Conservation (phyloP, 768 basidiomycete genomes). For the Dacryopinax spathularia region DNA sequence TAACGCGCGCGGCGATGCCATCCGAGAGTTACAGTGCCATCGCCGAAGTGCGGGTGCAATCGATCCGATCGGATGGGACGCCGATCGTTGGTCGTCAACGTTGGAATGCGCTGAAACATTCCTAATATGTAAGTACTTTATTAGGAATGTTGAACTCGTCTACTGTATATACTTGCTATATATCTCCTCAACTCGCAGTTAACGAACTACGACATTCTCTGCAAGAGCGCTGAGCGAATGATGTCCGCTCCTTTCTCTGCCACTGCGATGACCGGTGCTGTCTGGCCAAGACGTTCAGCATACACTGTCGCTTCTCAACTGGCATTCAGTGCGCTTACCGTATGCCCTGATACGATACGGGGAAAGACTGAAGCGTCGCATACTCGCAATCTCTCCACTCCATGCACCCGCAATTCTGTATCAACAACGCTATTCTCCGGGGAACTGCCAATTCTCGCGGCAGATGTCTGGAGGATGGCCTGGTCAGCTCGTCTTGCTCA, state of each 20-base stretch:
- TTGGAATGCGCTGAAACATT: too few species aligned
- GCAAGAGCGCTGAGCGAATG: constrained; percentile 6
- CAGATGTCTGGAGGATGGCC: constrained; percentile 8
- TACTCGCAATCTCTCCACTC: constrained; percentile 14
- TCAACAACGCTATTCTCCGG: constrained; percentile 15
- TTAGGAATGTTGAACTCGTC: too few species aligned
- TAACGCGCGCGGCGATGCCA: too few species aligned
- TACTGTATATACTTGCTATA: too few species aligned
- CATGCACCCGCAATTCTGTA: constrained; percentile 15
- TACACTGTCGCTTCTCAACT: background rate
- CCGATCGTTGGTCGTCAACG: too few species aligned
- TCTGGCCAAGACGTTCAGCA: background rate
- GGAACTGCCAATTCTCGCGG: constrained; percentile 15
- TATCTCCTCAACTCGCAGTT: too few species aligned
- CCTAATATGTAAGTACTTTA: too few species aligned
- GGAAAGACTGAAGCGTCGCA: constrained; percentile 18
- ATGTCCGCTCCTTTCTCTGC: constrained; percentile 16
- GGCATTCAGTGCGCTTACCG: constrained; percentile 2
- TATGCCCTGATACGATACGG: constrained; percentile 14
- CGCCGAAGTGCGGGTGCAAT: too few species aligned
- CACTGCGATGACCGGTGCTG: constrained; percentile 11
- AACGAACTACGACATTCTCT: too few species aligned
- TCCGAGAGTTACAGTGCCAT: too few species aligned
- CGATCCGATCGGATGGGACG: too few species aligned
- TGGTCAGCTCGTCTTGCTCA: constrained; percentile 18